Evolutionary conservation across 768 basidiomycete species (phyloP).

Genomic region (Lactifluus echinatus): DNA sequence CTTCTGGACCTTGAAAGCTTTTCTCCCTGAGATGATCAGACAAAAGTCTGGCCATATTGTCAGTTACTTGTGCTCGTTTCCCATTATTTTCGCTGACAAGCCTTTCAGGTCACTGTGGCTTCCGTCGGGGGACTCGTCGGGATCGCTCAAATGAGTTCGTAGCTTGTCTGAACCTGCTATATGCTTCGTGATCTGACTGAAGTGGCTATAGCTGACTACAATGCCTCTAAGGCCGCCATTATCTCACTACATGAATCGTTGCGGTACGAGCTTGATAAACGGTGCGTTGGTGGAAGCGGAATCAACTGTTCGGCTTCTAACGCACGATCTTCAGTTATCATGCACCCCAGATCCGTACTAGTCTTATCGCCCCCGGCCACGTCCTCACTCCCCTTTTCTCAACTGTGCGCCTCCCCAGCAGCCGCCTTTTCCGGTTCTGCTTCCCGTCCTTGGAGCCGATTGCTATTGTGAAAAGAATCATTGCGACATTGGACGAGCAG

Average conservation of each 20-base stretch:
- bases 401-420: constrained; percentile 40
- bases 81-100: not conserved
- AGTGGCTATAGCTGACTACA: constrained; percentile 63
- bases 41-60: constrained; percentile 79
- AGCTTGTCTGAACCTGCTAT: not conserved
- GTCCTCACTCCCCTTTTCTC: constrained; percentile 75
- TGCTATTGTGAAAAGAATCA: constrained; percentile 70
- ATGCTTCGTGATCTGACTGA: not conserved
- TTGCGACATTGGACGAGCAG: constrained; percentile 72
- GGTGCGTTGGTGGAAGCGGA: constrained; percentile 33
- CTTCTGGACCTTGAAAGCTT: constrained; percentile 89
- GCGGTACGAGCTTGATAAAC: constrained; percentile 78
- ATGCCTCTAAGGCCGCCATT: constrained; percentile 87
- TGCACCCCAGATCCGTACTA: constrained; percentile 75
- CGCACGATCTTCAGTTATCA: constrained; percentile 41
- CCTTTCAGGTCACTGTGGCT: constrained; percentile 58
- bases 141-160: constrained; percentile 67
- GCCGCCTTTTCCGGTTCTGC: constrained; percentile 57
- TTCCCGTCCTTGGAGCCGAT: constrained; percentile 68
- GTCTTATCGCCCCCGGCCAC: constrained; percentile 75
- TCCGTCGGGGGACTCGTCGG: constrained; percentile 69
- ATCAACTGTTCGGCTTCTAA: constrained; percentile 13
- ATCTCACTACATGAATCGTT: constrained; percentile 75
- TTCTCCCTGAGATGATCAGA: constrained; percentile 82
- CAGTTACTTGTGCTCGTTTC: constrained; percentile 24